These are phyloP conservation scores for Plasmopara halstedii DNA, from an alignment of 352 stramenopile species.

Conservation along the genomic window DNA sequence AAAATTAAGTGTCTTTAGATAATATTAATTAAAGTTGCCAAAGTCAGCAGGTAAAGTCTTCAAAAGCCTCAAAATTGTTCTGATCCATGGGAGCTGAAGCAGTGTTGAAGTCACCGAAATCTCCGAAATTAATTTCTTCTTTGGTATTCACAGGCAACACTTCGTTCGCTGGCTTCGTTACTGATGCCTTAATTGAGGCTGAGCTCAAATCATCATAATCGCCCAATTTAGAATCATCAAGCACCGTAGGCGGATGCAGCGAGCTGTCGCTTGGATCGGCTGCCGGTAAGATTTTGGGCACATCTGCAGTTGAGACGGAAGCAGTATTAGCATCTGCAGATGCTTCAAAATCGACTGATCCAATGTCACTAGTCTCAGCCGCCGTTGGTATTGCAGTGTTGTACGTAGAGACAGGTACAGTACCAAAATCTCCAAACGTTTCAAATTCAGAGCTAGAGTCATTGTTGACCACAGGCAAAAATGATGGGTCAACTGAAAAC, in stretches of 20 bases:
- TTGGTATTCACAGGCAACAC: background rate
- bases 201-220: background rate
- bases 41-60: slow-evolving; percentile 19
- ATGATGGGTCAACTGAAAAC: background rate
- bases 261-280: background rate
- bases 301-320: background rate
- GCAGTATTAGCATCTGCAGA: background rate
- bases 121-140: background rate
- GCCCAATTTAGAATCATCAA: background rate
- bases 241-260: background rate
- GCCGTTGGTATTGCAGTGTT: background rate
- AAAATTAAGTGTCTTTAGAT: slow-evolving; percentile 15
- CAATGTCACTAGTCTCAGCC: background rate
- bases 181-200: background rate
- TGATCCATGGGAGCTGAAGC: slow-evolving; percentile 1
- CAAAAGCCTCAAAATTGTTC: slow-evolving; percentile 12
- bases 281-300: background rate
- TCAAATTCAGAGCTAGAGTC: background rate
- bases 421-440: background rate
- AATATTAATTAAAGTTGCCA: slow-evolving; percentile 21
- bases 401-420: background rate
- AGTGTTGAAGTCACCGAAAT: slow-evolving; percentile 14
- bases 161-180: background rate
- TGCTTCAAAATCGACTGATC: background rate
- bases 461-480: background rate